Evolutionary conservation across 2,329 filamentous ascomycete species (phyloP).

Genomic region (Scleromitrula shiraiana): DNA sequence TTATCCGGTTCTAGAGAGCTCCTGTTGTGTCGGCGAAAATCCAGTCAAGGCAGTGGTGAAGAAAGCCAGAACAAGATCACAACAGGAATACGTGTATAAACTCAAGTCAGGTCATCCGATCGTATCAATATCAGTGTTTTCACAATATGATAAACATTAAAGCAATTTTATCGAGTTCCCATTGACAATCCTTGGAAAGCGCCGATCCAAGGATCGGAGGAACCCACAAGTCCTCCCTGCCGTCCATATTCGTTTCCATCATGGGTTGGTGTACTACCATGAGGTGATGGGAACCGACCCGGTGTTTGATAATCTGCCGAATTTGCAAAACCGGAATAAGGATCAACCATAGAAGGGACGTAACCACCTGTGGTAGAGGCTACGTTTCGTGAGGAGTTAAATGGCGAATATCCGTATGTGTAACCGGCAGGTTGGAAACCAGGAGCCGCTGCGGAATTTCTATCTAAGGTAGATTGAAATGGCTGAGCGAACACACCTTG

Average conservation of each 20-base stretch:
- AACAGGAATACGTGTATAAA: too few species aligned
- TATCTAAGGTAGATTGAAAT: constrained; percentile 36
- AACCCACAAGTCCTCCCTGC: constrained; percentile 33
- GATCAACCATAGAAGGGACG: constrained; percentile 35
- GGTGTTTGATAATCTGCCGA: constrained; percentile 39
- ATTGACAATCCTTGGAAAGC: constrained; percentile 65
- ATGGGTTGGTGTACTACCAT: constrained; percentile 30
- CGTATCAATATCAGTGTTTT: neutral
- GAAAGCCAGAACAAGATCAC: too few species aligned
- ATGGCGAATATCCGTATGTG: constrained; percentile 37
- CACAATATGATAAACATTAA: neutral
- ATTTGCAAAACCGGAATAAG: constrained; percentile 36
- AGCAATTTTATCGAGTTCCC: constrained; percentile 35
- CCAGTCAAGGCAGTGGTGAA: too few species aligned
- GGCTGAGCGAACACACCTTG: constrained; percentile 36
- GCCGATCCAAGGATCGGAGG: constrained; percentile 48
- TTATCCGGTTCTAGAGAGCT: neutral
- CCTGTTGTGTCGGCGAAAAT: too few species aligned
- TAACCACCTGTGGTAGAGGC: constrained; percentile 30
- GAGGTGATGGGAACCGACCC: constrained; percentile 39
- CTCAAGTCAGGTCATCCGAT: neutral
- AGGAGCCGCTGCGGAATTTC: constrained; percentile 32
- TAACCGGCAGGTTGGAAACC: constrained; percentile 35
- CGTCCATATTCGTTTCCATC: constrained; percentile 36
- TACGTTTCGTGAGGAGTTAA: constrained; percentile 34